Conservation (phyloP, 2,329 filamentous ascomycete genomes). For the Aspergillus sp. region DNA sequence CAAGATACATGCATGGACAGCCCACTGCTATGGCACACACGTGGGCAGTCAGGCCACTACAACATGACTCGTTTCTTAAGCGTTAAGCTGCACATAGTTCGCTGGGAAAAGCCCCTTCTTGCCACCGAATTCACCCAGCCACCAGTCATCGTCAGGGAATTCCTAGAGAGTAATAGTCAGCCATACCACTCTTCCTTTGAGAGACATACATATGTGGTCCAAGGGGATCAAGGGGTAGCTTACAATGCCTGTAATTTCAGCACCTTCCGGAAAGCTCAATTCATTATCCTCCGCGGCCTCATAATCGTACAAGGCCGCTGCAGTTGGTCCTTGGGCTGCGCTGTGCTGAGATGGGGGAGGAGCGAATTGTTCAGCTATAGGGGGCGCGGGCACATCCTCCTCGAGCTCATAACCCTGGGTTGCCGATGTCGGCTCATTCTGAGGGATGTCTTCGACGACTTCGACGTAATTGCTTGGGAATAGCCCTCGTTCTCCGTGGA, state of each 20-base stretch:
- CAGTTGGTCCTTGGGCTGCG: conserved; percentile 50
- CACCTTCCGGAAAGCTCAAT: conserved; percentile 79
- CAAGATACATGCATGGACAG: not conserved
- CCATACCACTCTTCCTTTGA: not conserved
- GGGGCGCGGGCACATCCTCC: conserved; percentile 28
- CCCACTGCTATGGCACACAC: not conserved
- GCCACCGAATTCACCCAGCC: conserved; percentile 80
- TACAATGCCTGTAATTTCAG: conserved; percentile 69
- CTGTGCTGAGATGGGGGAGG: conserved; percentile 27
- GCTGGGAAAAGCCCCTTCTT: conserved; percentile 69
- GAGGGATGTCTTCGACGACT: conserved; percentile 56
- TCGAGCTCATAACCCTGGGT: conserved; percentile 22
- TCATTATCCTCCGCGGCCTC: conserved; percentile 92
- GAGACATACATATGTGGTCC: not conserved
- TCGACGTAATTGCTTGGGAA: conserved; percentile 98
- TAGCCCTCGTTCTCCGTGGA: conserved; percentile 71
- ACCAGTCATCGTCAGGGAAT: conserved; percentile 98
- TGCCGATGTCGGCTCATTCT: conserved; percentile 17
- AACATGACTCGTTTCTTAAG: conserved; percentile 10
- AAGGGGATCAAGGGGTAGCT: conserved; percentile 28
- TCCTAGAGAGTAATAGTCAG: conserved; percentile 46
- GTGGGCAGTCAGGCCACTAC: too few relatives aligned
- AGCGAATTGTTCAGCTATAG: conserved; percentile 29
- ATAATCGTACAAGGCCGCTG: conserved; percentile 87
- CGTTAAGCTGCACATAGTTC: conserved; percentile 42